Conservation (phyloP, 306 rosid genomes). For the Aeschynomene evenia region DNA sequence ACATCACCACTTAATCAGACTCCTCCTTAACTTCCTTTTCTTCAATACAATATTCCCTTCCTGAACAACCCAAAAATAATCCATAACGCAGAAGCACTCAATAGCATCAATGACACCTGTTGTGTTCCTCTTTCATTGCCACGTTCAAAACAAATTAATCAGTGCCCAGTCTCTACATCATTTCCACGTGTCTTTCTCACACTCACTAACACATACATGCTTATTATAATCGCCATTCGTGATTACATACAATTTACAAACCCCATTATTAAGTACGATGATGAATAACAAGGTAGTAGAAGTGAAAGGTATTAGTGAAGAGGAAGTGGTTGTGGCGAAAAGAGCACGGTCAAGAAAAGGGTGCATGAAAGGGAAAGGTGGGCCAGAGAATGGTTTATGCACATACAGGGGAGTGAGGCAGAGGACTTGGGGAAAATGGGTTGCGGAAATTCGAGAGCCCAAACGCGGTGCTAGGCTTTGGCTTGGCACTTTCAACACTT, state of each 20-base stretch:
- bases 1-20: neutral
- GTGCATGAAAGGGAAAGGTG: slow-evolving; percentile 1
- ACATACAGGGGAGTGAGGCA: slow-evolving; percentile 27
- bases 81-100: neutral
- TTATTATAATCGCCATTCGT: neutral
- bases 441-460: slow-evolving; percentile 28
- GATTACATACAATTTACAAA: neutral
- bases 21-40: too few relatives aligned
- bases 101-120: neutral
- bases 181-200: neutral
- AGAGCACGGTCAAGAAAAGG: neutral
- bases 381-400: slow-evolving; percentile 22
- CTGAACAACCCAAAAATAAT: neutral
- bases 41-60: too few relatives aligned
- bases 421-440: slow-evolving; percentile 34
- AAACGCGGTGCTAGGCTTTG: slow-evolving; percentile 23
- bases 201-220: neutral
- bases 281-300: neutral
- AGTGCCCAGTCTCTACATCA: neutral
- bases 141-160: neutral
- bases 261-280: neutral
- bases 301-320: neutral
- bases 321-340: neutral
- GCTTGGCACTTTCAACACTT: slow-evolving; percentile 31
- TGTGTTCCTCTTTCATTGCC: neutral